These are phyloP conservation scores for Macrocybe gigantea DNA, from an alignment of 768 basidiomycete species.

Conservation along the genomic window DNA sequence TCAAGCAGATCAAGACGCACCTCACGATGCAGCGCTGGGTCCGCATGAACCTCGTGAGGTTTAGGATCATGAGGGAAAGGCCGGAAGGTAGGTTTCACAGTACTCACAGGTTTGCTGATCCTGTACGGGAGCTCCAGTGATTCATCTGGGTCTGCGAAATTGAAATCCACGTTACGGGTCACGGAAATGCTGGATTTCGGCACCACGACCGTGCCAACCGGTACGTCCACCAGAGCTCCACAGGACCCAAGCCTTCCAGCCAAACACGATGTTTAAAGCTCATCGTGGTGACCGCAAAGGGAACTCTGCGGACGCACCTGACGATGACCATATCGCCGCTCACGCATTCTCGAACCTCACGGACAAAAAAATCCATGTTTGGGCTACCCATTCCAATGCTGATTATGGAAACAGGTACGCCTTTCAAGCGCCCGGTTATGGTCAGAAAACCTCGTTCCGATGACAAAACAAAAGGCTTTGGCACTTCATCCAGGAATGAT, in stretches of 20 bases:
- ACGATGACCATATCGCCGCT: conserved; percentile 52
- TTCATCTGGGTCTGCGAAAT: conserved; percentile 47
- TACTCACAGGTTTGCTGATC: conserved; percentile 58
- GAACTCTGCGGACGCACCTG: conserved; percentile 27
- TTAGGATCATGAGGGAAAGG: conserved; percentile 7
- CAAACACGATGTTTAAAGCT: conserved; percentile 5
- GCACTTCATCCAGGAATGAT: conserved; percentile 51
- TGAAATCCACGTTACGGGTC: conserved; percentile 71
- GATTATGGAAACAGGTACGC: conserved; percentile 61
- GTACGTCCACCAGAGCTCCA: conserved; percentile 60
- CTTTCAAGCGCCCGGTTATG: conserved; percentile 61
- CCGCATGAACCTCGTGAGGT: conserved; percentile 49
- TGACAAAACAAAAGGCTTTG: conserved; percentile 52
- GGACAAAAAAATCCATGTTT: conserved; percentile 82
- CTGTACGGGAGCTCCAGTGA: conserved; percentile 49
- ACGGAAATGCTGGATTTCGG: conserved; percentile 66
- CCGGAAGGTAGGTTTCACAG: conserved; percentile 1
- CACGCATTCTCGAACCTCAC: conserved; percentile 72
- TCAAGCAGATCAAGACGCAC: conserved; percentile 28
- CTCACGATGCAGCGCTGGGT: conserved; percentile 41
- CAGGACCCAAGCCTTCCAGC: conserved; percentile 70
- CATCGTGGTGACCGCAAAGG: conserved; percentile 2
- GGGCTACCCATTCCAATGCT: conserved; percentile 83
- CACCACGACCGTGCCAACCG: conserved; percentile 72
- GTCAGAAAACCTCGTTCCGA: conserved; percentile 77